Evolutionary conservation across 805 yeast species (phyloP), one percentile per base, ranked within the genome.

Genomic region (Ogataea methanolica): DNA sequence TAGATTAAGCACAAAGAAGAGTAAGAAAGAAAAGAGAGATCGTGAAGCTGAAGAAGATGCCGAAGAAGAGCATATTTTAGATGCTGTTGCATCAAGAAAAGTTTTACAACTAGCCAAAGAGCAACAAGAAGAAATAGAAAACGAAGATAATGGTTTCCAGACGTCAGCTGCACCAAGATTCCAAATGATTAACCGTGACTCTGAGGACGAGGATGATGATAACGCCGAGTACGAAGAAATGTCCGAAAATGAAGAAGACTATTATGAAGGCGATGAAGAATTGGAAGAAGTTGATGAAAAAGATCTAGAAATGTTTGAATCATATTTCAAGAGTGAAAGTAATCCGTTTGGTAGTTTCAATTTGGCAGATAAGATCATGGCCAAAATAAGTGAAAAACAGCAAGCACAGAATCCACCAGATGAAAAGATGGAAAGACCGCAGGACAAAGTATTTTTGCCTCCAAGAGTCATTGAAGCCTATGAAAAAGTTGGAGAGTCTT

Each of bases 391-490:
- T 57, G 94, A 87, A 66, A 83, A 85, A 55, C 67, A 65, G 43
- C 55, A 53, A 41, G 59, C 53, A 35, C 53, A 59, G 48, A 59
- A 59, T 47, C 68, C 65, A 43, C 57, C 57, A 43, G 51, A 39
- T 9, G 58, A 60, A 40, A 44, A 49, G 22, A 45, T 45, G 26
- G 66, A 64, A 56, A 74, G 71, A 65, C 80, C 75, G 15, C 70
- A 64, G 19, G 92, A 88, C 57, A 88, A 84, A 44, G 97, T 92
- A 4, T 75, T 86, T 57, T 75, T 94, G 49, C 99, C 99, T 6
- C 97, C 97, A 48, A 91, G 94, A 65, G 98, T 94, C 47, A 90
- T 94, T 59, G 90, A 87, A 54, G 98, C 97, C 1, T 94, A 92
- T 65, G 84, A 88, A 42, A 88, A 88, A 62, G 92, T 94, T 41